These are phyloP conservation scores for Acorus gramineus DNA, from an alignment of 106 monocot genomes.

Conservation along the genomic window DNA sequence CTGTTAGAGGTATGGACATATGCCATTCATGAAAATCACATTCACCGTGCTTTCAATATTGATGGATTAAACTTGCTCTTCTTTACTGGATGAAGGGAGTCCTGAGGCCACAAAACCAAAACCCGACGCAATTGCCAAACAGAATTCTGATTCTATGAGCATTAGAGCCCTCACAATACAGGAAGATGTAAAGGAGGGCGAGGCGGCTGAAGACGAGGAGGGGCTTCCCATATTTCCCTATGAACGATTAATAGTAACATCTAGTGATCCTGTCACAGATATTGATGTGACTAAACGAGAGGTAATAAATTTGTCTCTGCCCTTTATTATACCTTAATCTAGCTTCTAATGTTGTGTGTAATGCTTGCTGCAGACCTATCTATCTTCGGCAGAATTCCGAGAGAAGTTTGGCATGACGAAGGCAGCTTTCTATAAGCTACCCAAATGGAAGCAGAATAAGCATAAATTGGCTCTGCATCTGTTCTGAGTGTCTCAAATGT, in stretches of 20 bases:
- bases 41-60: not conserved
- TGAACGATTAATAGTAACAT: conserved; percentile 41
- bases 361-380: conserved; percentile 51
- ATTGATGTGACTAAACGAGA: conserved; percentile 86
- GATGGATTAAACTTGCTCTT: not conserved
- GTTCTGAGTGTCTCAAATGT: conserved; percentile 22
- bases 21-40: not conserved
- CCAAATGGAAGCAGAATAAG: conserved; percentile 88
- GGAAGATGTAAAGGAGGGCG: conserved; percentile 44
- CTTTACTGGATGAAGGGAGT: conserved; percentile 19
- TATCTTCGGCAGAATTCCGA: conserved; percentile 70
- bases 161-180: conserved; percentile 36
- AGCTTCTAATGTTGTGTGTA: not conserved
- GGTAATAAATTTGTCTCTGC: conserved; percentile 19
- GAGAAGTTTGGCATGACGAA: conserved; percentile 77
- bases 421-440: conserved; percentile 62
- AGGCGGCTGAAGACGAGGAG: conserved; percentile 48
- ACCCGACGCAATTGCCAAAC: conserved; percentile 26
- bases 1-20: conserved; percentile 39
- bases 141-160: conserved; percentile 21
- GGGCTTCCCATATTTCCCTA: conserved; percentile 51
- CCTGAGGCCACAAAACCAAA: conserved; percentile 28
- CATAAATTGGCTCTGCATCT: conserved; percentile 47
- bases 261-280: conserved; percentile 44
- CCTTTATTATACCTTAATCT: not conserved